Evolutionary conservation across 83 land plant species (phyloP), one percentile per base, ranked within the genome.

Genomic region (Picea abies): DNA sequence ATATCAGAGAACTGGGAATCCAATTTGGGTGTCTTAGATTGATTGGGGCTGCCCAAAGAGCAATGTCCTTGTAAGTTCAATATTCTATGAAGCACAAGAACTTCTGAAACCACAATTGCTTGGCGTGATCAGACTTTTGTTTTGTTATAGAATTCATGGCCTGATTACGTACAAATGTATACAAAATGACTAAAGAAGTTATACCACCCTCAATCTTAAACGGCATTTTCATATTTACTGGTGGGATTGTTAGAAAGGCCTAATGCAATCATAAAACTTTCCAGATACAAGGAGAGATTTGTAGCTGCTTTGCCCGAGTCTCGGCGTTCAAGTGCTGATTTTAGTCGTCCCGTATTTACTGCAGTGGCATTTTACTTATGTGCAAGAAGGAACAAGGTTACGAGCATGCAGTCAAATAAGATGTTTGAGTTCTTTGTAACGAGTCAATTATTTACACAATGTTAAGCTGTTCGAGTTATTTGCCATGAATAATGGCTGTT

Each of bases 1-100:
- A 96, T 82, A 82, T 96, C 37, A 84, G 97, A 58, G 93, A 96
- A 76, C 82, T 94, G 20, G 95, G 85, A 15, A 88, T 96, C 63
- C 97, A 92, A 80, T 96, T 96, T 85, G 99, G 97, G 39, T 96
- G 99, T 83, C 92, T 96, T 22, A 88, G 99, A 84, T 83, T 96
- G 58, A 90, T 96, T 65, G 89, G 90, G 12, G 0, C 87, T 44
- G 97, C 93, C 10, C 87, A 84, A 14, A 93, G 84, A 85, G 91
- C 90, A 0, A 44, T 96, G 15, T 80, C 94, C 20, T 80, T 84
- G 99, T 96, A 90, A 94, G 97, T 56, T 71, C 60, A 25, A 22
- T 84, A 63, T 65, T 52, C 63, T 39, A 37, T 78, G 68, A 26
- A 25, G 52, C 63, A 41, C 44, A 41, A 41, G 6, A 1, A 80